Base-by-base conservation (phyloP, 1,284 basidiomycete genomes). In the Meira nashicola region DNA sequence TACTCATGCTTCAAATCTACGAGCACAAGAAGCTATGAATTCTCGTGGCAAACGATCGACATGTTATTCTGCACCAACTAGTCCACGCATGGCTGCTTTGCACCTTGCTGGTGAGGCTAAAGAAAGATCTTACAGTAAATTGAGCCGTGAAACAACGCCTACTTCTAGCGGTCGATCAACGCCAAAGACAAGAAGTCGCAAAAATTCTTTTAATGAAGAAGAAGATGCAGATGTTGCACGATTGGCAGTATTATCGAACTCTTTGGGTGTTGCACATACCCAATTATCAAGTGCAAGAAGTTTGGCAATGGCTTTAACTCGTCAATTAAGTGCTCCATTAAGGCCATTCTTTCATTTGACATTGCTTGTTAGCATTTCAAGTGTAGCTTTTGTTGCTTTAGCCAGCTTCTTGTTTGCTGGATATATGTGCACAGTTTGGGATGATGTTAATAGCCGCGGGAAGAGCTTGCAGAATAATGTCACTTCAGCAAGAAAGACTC, bases 381-480 rank as follows among this genome's bases (percentile, higher is more conserved):
- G 61, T 48, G 59, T 69, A 61, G 66, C 71, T 1, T 59, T 71
- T 19, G 11, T 68, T 10, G 69, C 69, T 33, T 55, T 73, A 10
- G 60, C 62, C 11, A 60, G 58, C 50, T 73, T 69, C 58, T 46
- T 73, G 50, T 59, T 56, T n/a, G 65, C 64, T 17, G 65, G 68
- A 50, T 73, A 71, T 46, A 53, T 70, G 54, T 60, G 71, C 10
- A 70, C 65, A 2, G 66, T 67, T 4, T 73, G 69, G 69, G 71
- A 73, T 54, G 71, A 73, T 37, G 62, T 71, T 1, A 53, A 59
- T 37, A 44, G 50, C 39, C 63, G 65, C 11, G 57, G 61, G n/a
- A 56, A 63, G 6, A 39, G n/a, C 12, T 19, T 53, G 11, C 37
- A 53, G 37, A 37, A 44, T 11, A 54, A 54, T 50, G 69, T 73